Evolutionary conservation across 179 eudicot species (phyloP).

Genomic region (Silene vulgaris): DNA sequence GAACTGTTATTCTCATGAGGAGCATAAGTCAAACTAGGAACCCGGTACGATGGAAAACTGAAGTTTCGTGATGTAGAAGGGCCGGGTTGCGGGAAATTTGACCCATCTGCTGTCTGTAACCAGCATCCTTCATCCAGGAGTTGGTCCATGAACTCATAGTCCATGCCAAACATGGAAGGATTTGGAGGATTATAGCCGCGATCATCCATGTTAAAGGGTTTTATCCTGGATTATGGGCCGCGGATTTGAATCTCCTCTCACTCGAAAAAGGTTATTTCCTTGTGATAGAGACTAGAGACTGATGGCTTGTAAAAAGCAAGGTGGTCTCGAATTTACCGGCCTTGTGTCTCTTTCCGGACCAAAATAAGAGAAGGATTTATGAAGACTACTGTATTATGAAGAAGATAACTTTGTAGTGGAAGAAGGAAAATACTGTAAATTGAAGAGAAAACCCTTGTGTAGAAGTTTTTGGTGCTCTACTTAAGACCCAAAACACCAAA

Average conservation of each 20-base stretch:
- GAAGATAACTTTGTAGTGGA: neutral
- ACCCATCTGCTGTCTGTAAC: slow-evolving; percentile 58
- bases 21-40: slow-evolving; percentile 24
- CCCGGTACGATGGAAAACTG: slow-evolving; percentile 28
- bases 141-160: slow-evolving; percentile 64
- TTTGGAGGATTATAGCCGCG: slow-evolving; percentile 39
- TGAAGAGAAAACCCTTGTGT: slow-evolving; percentile 10
- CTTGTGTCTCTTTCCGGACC: no score
- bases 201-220: slow-evolving; percentile 44
- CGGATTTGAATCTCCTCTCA: no score
- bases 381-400: neutral
- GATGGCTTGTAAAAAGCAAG: neutral
- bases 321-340: no score
- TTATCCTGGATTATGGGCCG: no score
- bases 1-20: slow-evolving; percentile 11
- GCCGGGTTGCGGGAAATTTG: slow-evolving; percentile 41
- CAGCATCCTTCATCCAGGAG: slow-evolving; percentile 62
- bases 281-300: neutral
- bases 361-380: neutral
- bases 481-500: slow-evolving; percentile 51
- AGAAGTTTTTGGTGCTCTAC: neutral
- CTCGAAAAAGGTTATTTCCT: neutral
- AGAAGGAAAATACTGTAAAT: slow-evolving; percentile 6
- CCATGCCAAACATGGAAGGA: slow-evolving; percentile 42
- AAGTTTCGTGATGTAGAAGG: slow-evolving; percentile 32